Conservation (phyloP, 2,329 filamentous ascomycete genomes). For the Elsinoe australis region DNA sequence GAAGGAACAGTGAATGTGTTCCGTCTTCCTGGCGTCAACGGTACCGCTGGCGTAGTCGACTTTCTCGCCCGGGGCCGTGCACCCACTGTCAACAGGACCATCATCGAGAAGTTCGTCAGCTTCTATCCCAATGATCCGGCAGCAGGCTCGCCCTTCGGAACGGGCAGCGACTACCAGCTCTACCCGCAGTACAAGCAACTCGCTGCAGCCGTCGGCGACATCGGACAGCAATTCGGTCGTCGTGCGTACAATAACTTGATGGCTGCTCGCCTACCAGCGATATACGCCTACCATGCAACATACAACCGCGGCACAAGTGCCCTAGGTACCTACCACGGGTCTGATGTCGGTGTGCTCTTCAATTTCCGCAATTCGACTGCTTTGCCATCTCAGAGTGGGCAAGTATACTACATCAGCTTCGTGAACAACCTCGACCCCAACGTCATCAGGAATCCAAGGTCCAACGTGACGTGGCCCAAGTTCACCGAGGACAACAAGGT, state of each 20-base stretch:
- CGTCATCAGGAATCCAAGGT: conserved; percentile 35
- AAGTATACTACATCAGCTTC: conserved; percentile 66
- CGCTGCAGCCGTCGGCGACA: conserved; percentile 64
- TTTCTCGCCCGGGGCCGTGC: conserved; percentile 53
- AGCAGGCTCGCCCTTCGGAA: conserved; percentile 65
- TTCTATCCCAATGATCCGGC: conserved; percentile 49
- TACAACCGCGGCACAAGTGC: conserved; percentile 65
- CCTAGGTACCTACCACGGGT: conserved; percentile 69
- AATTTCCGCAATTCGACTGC: conserved; percentile 14
- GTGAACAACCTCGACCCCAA: conserved; percentile 65
- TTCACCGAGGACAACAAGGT: conserved; percentile 40
- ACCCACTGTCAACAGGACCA: neutral
- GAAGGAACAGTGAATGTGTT: conserved; percentile 68
- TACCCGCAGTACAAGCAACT: conserved; percentile 72
- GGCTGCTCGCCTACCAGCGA: conserved; percentile 41
- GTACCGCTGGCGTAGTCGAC: conserved; percentile 48
- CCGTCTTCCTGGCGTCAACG: conserved; percentile 60
- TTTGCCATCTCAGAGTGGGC: conserved; percentile 38
- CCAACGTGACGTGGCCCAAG: conserved; percentile 44
- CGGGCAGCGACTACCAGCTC: conserved; percentile 56
- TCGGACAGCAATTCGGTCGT: conserved; percentile 33
- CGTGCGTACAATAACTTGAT: conserved; percentile 20
- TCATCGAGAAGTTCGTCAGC: neutral
- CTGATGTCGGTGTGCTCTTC: conserved; percentile 43
- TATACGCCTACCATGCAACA: conserved; percentile 67